Percentiles rank a stretch among this genome's conserved stretches.
Evolutionary conservation across 2,329 filamentous ascomycete genomes (phyloP).

Genomic region (Diaporthe velutina): DNA sequence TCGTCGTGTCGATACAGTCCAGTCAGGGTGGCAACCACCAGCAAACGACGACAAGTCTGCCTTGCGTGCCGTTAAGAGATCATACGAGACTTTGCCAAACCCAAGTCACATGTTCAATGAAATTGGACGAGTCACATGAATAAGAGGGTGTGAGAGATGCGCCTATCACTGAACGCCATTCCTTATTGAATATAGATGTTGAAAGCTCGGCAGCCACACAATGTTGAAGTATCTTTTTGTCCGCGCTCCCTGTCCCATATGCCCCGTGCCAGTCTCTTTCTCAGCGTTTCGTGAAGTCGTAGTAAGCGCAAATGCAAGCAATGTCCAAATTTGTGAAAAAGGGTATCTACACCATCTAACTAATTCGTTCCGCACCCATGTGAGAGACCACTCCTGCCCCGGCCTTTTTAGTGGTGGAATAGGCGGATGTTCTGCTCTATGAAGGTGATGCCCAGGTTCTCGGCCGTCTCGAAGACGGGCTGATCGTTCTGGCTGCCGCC

Average conservation of each 20-base stretch:
- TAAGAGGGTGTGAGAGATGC: background rate
- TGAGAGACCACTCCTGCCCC: background rate
- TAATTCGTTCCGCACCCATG: background rate
- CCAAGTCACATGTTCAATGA: background rate
- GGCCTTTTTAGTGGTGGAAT: conserved; percentile 84
- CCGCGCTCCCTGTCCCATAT: conserved; percentile 19
- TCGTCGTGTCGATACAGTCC: background rate
- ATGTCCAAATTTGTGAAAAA: conserved; percentile 32
- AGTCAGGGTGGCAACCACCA: background rate
- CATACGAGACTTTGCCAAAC: background rate
- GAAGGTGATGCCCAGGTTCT: conserved; percentile 93
- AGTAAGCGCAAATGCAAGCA: conserved; percentile 34
- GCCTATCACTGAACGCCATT: conserved; percentile 7
- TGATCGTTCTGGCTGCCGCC: conserved; percentile 89
- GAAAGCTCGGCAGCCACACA: conserved; percentile 24
- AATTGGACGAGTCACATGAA: background rate
- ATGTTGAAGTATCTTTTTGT: conserved; percentile 29
- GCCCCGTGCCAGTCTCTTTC: conserved; percentile 23
- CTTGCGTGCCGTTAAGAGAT: background rate
- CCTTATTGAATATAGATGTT: conserved; percentile 32
- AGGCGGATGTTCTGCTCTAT: conserved; percentile 94
- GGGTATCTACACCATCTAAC: conserved; percentile 36
- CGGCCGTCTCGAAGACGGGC: conserved; percentile 87
- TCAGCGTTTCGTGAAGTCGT: conserved; percentile 28
- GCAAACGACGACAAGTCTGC: background rate